These are phyloP conservation scores for Aurifilum marmelostoma DNA, from an alignment of 2,329 filamentous ascomycete genomes.

Conservation along the genomic window DNA sequence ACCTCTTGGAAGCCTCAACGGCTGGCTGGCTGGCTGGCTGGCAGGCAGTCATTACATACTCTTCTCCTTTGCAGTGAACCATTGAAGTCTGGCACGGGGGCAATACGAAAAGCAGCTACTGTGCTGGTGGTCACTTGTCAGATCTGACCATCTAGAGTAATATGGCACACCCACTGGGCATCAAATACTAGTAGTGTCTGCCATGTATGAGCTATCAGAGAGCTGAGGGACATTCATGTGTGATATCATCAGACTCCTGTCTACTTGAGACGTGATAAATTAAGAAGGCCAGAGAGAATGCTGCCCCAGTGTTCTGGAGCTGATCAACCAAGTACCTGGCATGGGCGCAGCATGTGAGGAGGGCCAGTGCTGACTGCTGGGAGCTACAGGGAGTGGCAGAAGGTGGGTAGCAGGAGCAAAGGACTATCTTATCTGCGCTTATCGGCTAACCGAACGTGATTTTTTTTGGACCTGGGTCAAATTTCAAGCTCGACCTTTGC, in stretches of 20 bases:
- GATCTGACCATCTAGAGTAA: not conserved
- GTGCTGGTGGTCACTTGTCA: constrained; percentile 1
- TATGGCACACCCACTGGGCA: not conserved
- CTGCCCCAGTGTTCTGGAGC: too few species aligned
- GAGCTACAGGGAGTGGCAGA: not conserved
- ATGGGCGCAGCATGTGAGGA: not conserved
- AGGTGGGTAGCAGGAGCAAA: too few species aligned
- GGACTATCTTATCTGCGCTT: constrained; percentile 9
- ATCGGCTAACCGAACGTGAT: constrained; percentile 5
- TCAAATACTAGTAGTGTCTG: not conserved
- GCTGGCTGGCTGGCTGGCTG: not conserved
- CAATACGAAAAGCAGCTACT: too few species aligned
- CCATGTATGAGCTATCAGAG: not conserved
- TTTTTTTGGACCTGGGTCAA: constrained; percentile 6
- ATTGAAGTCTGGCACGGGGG: too few species aligned
- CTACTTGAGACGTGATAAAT: not conserved
- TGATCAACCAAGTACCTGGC: too few species aligned
- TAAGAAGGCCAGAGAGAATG: not conserved
- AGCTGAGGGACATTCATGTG: not conserved
- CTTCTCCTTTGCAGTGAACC: not conserved
- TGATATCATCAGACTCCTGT: not conserved
- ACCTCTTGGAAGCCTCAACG: not conserved
- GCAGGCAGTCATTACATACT: too few species aligned
- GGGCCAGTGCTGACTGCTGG: not conserved
- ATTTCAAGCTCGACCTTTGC: not conserved